A percentile compares a stretch with the other conserved stretches of the same genome.
Conservation (phyloP, 140 eudicot genomes). For the Cichorium intybus region DNA sequence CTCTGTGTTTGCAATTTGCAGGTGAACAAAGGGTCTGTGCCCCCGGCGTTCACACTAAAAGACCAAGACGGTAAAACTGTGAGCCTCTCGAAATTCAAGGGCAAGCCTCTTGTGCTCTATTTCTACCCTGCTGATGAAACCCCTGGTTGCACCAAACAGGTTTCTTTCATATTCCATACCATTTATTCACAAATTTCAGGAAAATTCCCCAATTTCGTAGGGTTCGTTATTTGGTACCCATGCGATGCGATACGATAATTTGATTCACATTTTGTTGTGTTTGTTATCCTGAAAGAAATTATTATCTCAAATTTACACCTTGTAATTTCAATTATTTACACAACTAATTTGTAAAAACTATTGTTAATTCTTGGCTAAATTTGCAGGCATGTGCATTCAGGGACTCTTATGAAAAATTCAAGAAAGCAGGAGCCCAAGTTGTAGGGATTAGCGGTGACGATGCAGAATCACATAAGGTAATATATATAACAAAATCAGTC, state of each 20-base stretch:
- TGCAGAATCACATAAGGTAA: slow-evolving; percentile 87
- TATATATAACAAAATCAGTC: neutral
- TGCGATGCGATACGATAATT: neutral
- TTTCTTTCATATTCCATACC: neutral
- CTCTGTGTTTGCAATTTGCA: slow-evolving; percentile 17
- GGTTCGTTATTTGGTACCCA: too few species aligned
- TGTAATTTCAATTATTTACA: neutral
- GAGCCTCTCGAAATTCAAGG: slow-evolving; percentile 86
- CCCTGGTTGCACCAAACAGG: slow-evolving; percentile 99
- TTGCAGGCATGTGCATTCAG: slow-evolving; percentile 97
- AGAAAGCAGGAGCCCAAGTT: slow-evolving; percentile 98
- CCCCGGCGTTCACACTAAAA: slow-evolving; percentile 82
- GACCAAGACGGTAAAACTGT: slow-evolving; percentile 93
- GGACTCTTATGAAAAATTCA: slow-evolving; percentile 96
- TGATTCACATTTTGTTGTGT: neutral
- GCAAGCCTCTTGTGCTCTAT: slow-evolving; percentile 88
- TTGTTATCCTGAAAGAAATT: neutral
- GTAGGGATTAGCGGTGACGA: slow-evolving; percentile 96
- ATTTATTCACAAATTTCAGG: neutral
- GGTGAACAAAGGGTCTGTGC: slow-evolving; percentile 74
- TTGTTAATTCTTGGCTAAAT: neutral
- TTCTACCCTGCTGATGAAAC: slow-evolving; percentile 99
- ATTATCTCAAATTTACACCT: neutral
- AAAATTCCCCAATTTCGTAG: too few species aligned
- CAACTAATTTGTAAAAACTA: neutral